These are phyloP conservation scores for Zea luxurians DNA, from an alignment of 176 grass and related monocot species.

Conservation along the genomic window DNA sequence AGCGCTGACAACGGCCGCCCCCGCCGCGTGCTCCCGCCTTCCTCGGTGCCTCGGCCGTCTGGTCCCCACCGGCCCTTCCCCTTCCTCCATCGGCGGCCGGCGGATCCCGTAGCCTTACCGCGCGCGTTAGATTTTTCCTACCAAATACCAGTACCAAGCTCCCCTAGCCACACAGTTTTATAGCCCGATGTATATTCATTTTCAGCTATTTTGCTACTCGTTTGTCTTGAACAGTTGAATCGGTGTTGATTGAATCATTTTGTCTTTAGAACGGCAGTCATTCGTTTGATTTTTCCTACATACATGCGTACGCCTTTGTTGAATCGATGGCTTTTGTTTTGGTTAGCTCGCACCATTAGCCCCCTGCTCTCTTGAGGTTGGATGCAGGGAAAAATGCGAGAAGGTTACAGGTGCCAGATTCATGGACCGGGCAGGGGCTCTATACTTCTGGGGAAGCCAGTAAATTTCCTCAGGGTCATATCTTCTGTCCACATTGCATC, in stretches of 20 bases:
- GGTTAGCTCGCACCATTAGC: conserved; percentile 53
- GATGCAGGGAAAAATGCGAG: conserved; percentile 51
- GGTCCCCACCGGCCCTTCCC: no score
- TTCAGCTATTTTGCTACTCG: no score
- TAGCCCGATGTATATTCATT: no score
- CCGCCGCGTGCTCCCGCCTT: no score
- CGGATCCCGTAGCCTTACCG: no score
- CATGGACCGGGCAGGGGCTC: conserved; percentile 34
- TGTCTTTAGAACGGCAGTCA: not conserved
- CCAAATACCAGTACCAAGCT: no score
- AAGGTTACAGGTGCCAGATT: conserved; percentile 56
- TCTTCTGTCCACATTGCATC: conserved; percentile 41
- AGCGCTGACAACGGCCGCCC: no score
- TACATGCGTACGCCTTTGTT: not conserved
- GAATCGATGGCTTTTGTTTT: not conserved
- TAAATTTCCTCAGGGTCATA: conserved; percentile 31
- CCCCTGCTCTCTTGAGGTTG: conserved; percentile 45
- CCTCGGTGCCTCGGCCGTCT: no score
- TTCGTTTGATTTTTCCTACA: not conserved
- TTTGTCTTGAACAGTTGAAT: not conserved
- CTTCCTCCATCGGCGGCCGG: no score
- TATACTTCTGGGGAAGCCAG: conserved; percentile 34
- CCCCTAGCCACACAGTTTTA: no score
- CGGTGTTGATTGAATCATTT: not conserved
- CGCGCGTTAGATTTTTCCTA: no score